A percentile compares a stretch with the other conserved stretches of the same genome.
These are phyloP conservation scores for Lachancea kluyveri DNA, from an alignment of 805 yeast species.

Conservation along the genomic window DNA sequence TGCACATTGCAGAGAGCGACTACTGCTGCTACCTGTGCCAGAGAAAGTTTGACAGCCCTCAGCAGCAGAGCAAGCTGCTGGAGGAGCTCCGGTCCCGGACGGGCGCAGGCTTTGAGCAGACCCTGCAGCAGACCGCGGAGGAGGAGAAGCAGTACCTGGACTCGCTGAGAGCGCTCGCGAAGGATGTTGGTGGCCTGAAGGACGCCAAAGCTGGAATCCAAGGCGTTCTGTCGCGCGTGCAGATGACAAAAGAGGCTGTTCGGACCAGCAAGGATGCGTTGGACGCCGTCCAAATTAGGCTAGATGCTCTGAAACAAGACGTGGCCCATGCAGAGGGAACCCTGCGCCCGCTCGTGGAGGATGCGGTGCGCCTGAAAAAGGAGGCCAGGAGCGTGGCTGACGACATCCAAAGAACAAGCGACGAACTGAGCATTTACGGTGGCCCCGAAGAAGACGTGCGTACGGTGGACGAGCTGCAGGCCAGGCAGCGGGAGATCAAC, in stretches of 20 bases:
- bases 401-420: conserved; percentile 19
- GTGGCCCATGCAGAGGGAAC: conserved; percentile 16
- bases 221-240: background rate
- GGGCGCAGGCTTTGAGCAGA: conserved; percentile 28
- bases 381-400: conserved; percentile 20
- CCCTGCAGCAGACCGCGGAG: conserved; percentile 30
- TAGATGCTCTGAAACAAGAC: conserved; percentile 16
- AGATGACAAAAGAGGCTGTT: conserved; percentile 6
- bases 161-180: conserved; percentile 17
- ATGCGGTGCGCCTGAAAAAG: conserved; percentile 18
- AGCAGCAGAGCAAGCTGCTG: conserved; percentile 21
- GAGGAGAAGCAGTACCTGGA: conserved; percentile 30
- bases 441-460: conserved; percentile 16
- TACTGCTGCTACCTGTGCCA: conserved; percentile 69
- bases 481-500: conserved; percentile 16
- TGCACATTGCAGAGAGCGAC: conserved; percentile 50
- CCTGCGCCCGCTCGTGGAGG: conserved; percentile 27
- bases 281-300: conserved; percentile 24
- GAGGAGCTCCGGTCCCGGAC: conserved; percentile 27
- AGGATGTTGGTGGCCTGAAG: conserved; percentile 16
- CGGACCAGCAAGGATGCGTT: conserved; percentile 13
- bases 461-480: conserved; percentile 25
- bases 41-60: conserved; percentile 47
- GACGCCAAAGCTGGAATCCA: conserved; percentile 2
- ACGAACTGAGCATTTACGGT: conserved; percentile 22